Percentiles rank a stretch among this genome's conserved stretches.
Evolutionary conservation across 805 yeast species (phyloP).

Genomic region (Saturnispora halmiae): DNA sequence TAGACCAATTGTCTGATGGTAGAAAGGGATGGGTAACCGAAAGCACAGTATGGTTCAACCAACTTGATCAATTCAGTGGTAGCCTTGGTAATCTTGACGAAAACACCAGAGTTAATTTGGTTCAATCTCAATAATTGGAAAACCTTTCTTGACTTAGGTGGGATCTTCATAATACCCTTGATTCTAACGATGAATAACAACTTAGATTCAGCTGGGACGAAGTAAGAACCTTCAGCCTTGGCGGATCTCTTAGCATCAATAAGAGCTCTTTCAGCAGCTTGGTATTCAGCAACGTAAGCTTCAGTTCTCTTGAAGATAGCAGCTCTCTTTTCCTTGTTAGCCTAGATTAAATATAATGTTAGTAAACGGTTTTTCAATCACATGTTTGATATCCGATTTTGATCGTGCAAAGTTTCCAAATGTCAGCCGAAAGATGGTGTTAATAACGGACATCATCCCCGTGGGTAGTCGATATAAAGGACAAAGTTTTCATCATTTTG

Average conservation of each 20-base stretch:
- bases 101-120: constrained; percentile 92
- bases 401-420: too few species aligned
- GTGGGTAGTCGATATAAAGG: constrained; percentile 49
- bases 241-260: constrained; percentile 87
- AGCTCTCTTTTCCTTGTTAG: constrained; percentile 39
- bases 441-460: constrained; percentile 62
- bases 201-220: constrained; percentile 90
- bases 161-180: constrained; percentile 98
- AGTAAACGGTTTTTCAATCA: constrained; percentile 17
- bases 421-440: constrained; percentile 73
- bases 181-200: constrained; percentile 94
- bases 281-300: constrained; percentile 93
- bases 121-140: constrained; percentile 86
- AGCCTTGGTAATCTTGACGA: constrained; percentile 93
- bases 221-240: constrained; percentile 88
- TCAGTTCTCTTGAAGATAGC: constrained; percentile 79
- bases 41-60: constrained; percentile 94
- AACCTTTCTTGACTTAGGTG: constrained; percentile 99
- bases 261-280: constrained; percentile 82
- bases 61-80: constrained; percentile 84
- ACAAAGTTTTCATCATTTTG: constrained; percentile 40
- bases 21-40: constrained; percentile 93
- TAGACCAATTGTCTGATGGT: constrained; percentile 87
- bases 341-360: constrained; percentile 26
- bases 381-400: too few species aligned